phyloP scores from a whole-genome alignment of 176 grass and related monocot species.

The Oryza coarctata region DNA sequence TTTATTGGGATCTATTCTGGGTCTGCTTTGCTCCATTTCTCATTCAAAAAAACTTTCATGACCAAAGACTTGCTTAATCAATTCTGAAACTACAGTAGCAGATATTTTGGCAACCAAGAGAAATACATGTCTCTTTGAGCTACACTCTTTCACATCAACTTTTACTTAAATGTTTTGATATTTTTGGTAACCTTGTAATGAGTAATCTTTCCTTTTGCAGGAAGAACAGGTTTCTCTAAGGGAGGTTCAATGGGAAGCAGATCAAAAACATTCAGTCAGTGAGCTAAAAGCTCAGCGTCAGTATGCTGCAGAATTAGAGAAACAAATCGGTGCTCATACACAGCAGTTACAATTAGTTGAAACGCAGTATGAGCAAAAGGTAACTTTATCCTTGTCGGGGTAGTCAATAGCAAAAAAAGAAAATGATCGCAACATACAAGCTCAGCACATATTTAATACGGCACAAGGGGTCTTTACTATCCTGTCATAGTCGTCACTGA shows the following conservation, averaged over 20 bases:
- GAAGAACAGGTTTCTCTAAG: slow-evolving; percentile 43
- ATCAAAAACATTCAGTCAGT: slow-evolving; percentile 26
- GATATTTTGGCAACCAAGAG: neutral
- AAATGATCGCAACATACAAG: no score
- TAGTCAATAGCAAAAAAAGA: no score
- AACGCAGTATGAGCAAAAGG: slow-evolving; percentile 50
- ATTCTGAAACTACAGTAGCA: neutral
- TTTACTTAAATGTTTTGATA: neutral
- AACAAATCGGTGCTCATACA: slow-evolving; percentile 44
- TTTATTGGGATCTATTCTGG: neutral
- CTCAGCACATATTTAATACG: no score
- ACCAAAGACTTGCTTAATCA: neutral
- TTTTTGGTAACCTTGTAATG: neutral
- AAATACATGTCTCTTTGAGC: neutral
- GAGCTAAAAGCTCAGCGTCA: slow-evolving; percentile 44
- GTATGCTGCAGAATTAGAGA: slow-evolving; percentile 39
- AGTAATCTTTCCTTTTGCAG: slow-evolving; percentile 13
- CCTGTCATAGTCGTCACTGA: neutral
- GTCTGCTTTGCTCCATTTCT: neutral
- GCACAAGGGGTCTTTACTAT: neutral
- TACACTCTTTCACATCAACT: neutral
- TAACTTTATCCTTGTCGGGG: slow-evolving; percentile 12
- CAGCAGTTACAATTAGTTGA: slow-evolving; percentile 42
- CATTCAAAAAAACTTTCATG: neutral
- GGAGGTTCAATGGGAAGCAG: slow-evolving; percentile 33